Evolutionary conservation across 257 asterid genomes (phyloP).

Genomic region (Thymus mandschuricus): DNA sequence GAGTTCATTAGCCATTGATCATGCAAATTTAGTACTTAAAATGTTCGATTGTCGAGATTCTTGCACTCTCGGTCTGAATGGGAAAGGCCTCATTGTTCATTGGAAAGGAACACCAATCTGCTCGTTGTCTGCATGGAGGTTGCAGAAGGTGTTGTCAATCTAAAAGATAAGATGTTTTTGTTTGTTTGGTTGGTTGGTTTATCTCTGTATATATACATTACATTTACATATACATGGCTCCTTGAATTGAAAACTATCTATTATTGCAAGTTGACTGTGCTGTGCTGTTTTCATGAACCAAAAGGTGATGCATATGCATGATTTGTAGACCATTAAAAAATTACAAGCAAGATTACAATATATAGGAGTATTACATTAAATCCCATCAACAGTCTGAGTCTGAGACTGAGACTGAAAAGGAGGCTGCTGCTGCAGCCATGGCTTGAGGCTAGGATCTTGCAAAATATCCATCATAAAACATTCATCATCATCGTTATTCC

Average conservation of each 20-base stretch:
- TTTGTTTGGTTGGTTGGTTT: neutral
- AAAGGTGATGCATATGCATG: no score
- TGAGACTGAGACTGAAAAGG: constrained; percentile 40
- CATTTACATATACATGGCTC: no score
- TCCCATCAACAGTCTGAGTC: constrained; percentile 45
- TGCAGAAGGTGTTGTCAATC: neutral
- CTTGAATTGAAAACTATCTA: no score
- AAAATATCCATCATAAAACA: constrained; percentile 33
- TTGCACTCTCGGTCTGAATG: constrained; percentile 40
- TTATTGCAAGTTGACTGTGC: no score
- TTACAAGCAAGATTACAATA: no score
- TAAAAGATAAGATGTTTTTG: neutral
- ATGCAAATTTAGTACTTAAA: constrained; percentile 36
- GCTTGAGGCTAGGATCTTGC: constrained; percentile 39
- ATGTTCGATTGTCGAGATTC: constrained; percentile 38
- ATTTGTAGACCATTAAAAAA: no score
- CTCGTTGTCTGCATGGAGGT: constrained; percentile 53
- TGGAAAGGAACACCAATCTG: constrained; percentile 49
- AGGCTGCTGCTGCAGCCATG: constrained; percentile 45
- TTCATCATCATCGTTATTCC: constrained; percentile 16
- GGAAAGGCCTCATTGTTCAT: constrained; percentile 39
- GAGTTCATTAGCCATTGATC: constrained; percentile 38
- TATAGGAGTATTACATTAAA: constrained; percentile 23
- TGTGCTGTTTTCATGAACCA: no score
- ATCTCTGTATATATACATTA: no score